Evolutionary conservation across 1,139 yeast species (phyloP), one percentile per base, ranked within the genome.

Genomic region (Oligophagozyma castellii): DNA sequence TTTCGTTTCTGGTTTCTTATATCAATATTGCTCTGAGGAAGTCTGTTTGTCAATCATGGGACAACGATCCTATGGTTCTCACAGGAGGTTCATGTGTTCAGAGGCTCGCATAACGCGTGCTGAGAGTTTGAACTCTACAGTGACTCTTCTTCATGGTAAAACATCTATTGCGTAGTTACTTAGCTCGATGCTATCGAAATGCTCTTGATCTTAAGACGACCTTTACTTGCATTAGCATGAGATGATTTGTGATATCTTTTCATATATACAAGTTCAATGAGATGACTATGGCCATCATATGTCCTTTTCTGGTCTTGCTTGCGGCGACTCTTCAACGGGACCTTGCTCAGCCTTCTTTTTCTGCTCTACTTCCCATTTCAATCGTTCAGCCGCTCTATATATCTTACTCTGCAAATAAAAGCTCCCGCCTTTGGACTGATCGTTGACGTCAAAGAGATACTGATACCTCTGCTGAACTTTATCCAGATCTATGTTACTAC

Each of bases 371-470:
- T 73, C 81, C 40, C 61, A 59, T 40, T 68, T 67, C 32, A 73
- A 50, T 34, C 81, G 56, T 46, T 73, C 80, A 58, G 71, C 67
- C n/a, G 89, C 83, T 53, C 94, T 71, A 53, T 72, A 84, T 21
- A 89, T 89, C 58, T 89, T 89, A 34, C 92, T 75, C 53, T 89
- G 98, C 30, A 89, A 55, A 50, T 86, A 89, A 52, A 89, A 86
- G 25, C 93, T 78, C 29, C 93, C 94, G 11, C 94, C 94, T 56
- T 86, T 83, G 35, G 84, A 95, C 54, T 83, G 83, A 23, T 92
- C 72, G 58, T 89, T 89, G 37, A 83, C 80, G 26, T 78, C 83
- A 45, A 86, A 89, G 42, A 89, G 59, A 46, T 83, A 83, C 38
- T 76, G 70, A 58, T 79, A 89, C 51, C 80, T 78, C 44, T 72